Conservation (phyloP, 352 stramenopile species). For the Phytopythium chamaehyphon region DNA sequence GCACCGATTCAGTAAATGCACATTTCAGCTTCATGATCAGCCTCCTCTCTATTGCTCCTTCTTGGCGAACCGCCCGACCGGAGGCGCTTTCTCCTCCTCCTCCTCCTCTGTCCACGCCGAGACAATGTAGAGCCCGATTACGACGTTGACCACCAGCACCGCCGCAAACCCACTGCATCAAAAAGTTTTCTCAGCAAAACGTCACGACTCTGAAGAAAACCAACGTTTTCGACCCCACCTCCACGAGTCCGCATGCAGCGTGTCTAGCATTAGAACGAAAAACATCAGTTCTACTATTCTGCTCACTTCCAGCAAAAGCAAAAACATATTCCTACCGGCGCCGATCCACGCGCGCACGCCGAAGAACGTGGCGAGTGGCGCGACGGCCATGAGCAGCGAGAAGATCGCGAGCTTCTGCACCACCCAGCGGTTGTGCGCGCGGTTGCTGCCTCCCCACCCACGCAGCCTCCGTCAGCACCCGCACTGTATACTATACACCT, state of each 20-base stretch:
- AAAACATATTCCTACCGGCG: slow-evolving; percentile 19
- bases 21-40: no score
- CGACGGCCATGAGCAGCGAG: slow-evolving; percentile 60
- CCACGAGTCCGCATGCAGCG: slow-evolving; percentile 58
- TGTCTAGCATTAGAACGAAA: slow-evolving; percentile 21
- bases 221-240: slow-evolving; percentile 27
- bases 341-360: slow-evolving; percentile 43
- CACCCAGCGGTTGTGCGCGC: slow-evolving; percentile 66
- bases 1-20: no score
- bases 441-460: slow-evolving; percentile 36
- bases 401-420: slow-evolving; percentile 71
- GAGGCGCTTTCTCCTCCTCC: slow-evolving; percentile 25
- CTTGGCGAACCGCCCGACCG: slow-evolving; percentile 56
- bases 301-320: slow-evolving; percentile 3
- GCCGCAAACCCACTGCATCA: slow-evolving; percentile 54
- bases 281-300: neutral
- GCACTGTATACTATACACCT: no score
- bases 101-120: slow-evolving; percentile 62
- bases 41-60: slow-evolving; percentile 35
- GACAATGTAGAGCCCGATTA: slow-evolving; percentile 75
- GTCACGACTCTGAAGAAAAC: neutral
- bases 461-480: slow-evolving; percentile 5
- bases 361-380: slow-evolving; percentile 67
- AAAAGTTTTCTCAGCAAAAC: neutral
- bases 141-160: slow-evolving; percentile 71